phyloP scores from a whole-genome alignment of 345 rosid species.

The Euphorbia lathyris region DNA sequence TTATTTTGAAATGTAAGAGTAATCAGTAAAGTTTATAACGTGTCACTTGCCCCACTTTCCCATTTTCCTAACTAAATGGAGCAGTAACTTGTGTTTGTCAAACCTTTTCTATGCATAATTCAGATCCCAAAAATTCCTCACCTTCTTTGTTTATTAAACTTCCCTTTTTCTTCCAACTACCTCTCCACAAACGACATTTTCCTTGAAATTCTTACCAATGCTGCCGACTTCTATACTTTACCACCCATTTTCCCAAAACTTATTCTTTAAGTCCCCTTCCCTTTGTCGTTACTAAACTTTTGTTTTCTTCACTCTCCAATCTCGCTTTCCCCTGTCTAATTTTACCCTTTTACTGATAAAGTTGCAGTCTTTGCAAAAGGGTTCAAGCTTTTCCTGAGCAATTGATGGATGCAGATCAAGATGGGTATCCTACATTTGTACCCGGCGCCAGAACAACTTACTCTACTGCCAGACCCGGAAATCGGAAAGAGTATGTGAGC shows the following conservation, averaged over 20 bases:
- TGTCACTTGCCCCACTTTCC: not conserved
- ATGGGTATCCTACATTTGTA: constrained; percentile 9
- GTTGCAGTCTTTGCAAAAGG: not conserved
- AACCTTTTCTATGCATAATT: not conserved
- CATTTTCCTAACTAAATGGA: not conserved
- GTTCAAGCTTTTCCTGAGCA: not conserved
- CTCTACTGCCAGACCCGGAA: not conserved
- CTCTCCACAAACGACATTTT: not conserved
- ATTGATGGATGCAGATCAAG: constrained; percentile 6
- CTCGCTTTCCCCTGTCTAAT: not conserved
- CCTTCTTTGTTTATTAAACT: not conserved
- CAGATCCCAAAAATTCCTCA: not conserved
- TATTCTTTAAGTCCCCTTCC: not conserved
- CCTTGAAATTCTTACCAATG: constrained; percentile 1
- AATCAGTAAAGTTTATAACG: too few relatives aligned
- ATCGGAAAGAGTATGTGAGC: constrained; percentile 8
- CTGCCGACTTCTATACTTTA: not conserved
- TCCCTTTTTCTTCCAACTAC: not conserved
- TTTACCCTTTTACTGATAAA: not conserved
- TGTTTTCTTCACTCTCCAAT: not conserved
- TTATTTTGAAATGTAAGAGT: too few relatives aligned
- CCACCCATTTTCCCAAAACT: not conserved
- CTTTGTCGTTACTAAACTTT: not conserved
- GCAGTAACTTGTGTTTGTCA: not conserved
- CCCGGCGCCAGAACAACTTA: not conserved